These are phyloP conservation scores for Stereum hirsutum DNA, from an alignment of 1,284 basidiomycete species.

Conservation along the genomic window DNA sequence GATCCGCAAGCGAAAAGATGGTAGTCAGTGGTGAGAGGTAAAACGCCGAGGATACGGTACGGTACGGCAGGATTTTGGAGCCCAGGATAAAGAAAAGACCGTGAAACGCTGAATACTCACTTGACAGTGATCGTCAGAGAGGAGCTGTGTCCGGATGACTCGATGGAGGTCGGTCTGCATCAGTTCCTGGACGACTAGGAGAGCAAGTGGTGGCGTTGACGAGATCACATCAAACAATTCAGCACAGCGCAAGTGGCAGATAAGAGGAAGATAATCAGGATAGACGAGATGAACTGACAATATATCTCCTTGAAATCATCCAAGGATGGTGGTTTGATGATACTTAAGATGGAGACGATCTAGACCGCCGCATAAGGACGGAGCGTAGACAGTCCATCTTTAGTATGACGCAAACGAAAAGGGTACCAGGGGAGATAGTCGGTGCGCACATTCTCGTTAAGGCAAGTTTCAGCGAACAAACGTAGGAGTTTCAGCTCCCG, in stretches of 20 bases:
- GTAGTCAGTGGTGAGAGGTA: too few species aligned
- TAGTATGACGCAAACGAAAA: slow-evolving; percentile 15
- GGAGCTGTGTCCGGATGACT: slow-evolving; percentile 82
- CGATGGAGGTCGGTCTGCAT: slow-evolving; percentile 91
- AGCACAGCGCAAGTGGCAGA: too few species aligned
- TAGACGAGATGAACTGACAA: too few species aligned
- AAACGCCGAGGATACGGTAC: too few species aligned
- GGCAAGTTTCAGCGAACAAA: slow-evolving; percentile 76
- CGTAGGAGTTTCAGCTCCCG: slow-evolving; percentile 76
- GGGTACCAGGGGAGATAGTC: not conserved
- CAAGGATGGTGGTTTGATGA: slow-evolving; percentile 69
- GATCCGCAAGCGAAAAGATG: too few species aligned
- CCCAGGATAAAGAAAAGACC: too few species aligned
- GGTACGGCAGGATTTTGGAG: too few species aligned
- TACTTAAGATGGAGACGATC: slow-evolving; percentile 85
- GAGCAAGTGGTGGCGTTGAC: slow-evolving; percentile 1
- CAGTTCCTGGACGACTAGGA: slow-evolving; percentile 75
- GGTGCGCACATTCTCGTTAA: slow-evolving; percentile 67
- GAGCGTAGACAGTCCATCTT: too few species aligned
- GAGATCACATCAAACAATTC: not conserved
- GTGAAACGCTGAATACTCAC: slow-evolving; percentile 21
- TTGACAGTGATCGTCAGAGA: slow-evolving; percentile 88
- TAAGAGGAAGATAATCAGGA: too few species aligned
- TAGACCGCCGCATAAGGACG: not conserved
- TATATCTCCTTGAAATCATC: slow-evolving; percentile 82